Evolutionary conservation across 768 basidiomycete species (phyloP).

Genomic region (Podaxis sp.): DNA sequence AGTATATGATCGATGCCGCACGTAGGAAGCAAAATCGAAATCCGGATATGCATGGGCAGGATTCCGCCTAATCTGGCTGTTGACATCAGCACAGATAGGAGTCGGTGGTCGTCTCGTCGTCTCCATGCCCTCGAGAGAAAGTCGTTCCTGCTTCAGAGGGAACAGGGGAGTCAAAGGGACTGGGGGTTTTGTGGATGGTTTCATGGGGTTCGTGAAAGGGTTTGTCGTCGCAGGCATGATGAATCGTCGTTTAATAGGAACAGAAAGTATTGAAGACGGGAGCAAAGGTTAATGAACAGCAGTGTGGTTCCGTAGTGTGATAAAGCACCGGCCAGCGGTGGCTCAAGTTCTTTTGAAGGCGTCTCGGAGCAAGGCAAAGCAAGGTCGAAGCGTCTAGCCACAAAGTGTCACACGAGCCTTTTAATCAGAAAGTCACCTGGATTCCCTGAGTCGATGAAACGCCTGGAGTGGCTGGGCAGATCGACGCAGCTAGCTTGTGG

Average conservation of each 20-base stretch:
- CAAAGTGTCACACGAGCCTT: neutral
- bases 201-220: neutral
- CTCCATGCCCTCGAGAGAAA: neutral
- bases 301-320: neutral
- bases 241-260: neutral
- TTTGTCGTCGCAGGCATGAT: neutral
- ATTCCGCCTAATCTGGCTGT: constrained; percentile 19
- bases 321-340: constrained; percentile 3
- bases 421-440: neutral
- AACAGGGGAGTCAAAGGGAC: neutral
- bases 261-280: neutral
- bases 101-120: neutral
- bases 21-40: constrained; percentile 24
- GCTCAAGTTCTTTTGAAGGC: neutral
- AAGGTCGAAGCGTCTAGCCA: neutral
- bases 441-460: constrained; percentile 6
- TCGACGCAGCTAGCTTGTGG: neutral
- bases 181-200: neutral
- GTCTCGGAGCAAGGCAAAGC: neutral
- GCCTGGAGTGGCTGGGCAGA: neutral
- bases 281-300: neutral
- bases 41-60: constrained; percentile 18
- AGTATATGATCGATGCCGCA: constrained; percentile 21
- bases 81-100: constrained; percentile 11
- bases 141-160: neutral